Evolutionary conservation across 2,329 filamentous ascomycete genomes (phyloP).

Genomic region (Pestalotiopsis sp.): DNA sequence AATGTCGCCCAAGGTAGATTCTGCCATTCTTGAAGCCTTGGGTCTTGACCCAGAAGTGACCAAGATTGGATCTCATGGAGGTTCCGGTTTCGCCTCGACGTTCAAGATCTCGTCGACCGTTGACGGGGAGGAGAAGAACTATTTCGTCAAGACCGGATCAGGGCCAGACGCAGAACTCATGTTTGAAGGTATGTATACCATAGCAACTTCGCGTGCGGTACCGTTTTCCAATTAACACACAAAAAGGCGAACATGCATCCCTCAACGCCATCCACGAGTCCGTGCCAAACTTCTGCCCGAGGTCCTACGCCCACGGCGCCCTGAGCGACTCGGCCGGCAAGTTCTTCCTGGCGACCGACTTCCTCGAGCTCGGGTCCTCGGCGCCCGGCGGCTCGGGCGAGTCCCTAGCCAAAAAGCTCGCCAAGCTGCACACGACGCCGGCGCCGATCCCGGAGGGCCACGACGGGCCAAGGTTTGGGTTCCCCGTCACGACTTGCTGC

Average conservation of each 20-base stretch:
- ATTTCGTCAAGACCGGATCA: conserved; percentile 73
- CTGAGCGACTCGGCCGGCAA: conserved; percentile 52
- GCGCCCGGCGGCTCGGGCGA: conserved; percentile 46
- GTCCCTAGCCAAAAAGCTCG: conserved; percentile 75
- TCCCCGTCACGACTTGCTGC: conserved; percentile 83
- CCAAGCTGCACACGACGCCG: conserved; percentile 75
- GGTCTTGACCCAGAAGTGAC: conserved; percentile 57
- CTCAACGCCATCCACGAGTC: conserved; percentile 77
- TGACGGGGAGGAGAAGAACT: conserved; percentile 55
- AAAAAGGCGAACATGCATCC: conserved; percentile 74
- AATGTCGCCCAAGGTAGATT: conserved; percentile 58
- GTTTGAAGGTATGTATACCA: conserved; percentile 61
- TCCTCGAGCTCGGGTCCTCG: conserved; percentile 65
- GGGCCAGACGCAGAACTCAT: conserved; percentile 65
- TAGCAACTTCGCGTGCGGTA: not conserved
- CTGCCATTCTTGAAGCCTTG: conserved; percentile 64
- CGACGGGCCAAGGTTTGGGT: conserved; percentile 72
- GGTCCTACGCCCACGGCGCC: conserved; percentile 72
- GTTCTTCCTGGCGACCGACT: conserved; percentile 74
- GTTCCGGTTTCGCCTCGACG: conserved; percentile 70
- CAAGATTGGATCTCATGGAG: conserved; percentile 62
- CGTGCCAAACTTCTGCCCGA: conserved; percentile 77
- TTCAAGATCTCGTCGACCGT: conserved; percentile 54
- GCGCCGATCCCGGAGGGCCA: conserved; percentile 66
- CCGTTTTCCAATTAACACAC: not conserved